Evolutionary conservation across 2,329 filamentous ascomycete genomes (phyloP).

Genomic region (Microcyclosporella mali): DNA sequence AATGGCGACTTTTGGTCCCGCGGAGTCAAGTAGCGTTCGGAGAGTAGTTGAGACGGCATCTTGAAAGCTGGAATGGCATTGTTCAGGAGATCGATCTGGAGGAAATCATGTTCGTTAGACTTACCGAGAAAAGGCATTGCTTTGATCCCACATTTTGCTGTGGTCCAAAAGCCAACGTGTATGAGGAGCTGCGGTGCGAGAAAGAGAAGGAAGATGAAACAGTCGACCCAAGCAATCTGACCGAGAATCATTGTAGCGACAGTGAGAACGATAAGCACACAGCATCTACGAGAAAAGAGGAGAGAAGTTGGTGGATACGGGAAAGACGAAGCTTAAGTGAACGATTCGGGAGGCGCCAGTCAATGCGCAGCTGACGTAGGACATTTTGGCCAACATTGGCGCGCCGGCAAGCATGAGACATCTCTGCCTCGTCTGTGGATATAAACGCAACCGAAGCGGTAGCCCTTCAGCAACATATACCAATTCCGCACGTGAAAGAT

Average conservation of each 20-base stretch:
- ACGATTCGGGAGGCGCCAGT: neutral
- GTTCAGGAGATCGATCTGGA: neutral
- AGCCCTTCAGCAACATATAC: too few species aligned
- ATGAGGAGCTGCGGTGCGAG: conserved; percentile 65
- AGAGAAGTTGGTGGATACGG: conserved; percentile 3
- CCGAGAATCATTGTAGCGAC: conserved; percentile 58
- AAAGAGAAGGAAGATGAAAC: conserved; percentile 64
- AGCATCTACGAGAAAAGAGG: neutral
- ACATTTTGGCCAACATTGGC: too few species aligned
- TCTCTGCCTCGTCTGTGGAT: too few species aligned
- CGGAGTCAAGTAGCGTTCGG: conserved; percentile 50
- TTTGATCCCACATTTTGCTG: conserved; percentile 52
- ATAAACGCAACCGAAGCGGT: too few species aligned
- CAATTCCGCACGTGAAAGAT: too few species aligned
- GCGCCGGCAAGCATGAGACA: too few species aligned
- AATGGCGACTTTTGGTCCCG: conserved; percentile 52
- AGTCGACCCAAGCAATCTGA: conserved; percentile 70
- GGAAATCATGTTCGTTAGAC: conserved; percentile 11
- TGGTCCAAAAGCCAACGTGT: conserved; percentile 57
- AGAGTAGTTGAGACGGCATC: conserved; percentile 54
- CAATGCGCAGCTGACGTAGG: conserved; percentile 6
- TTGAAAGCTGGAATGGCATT: conserved; percentile 43
- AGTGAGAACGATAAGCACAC: neutral
- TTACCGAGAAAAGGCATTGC: conserved; percentile 66
- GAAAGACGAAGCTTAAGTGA: conserved; percentile 5